Base-by-base conservation (phyloP, 2,329 filamentous ascomycete genomes). In the Pseudogymnoascus sp. region DNA sequence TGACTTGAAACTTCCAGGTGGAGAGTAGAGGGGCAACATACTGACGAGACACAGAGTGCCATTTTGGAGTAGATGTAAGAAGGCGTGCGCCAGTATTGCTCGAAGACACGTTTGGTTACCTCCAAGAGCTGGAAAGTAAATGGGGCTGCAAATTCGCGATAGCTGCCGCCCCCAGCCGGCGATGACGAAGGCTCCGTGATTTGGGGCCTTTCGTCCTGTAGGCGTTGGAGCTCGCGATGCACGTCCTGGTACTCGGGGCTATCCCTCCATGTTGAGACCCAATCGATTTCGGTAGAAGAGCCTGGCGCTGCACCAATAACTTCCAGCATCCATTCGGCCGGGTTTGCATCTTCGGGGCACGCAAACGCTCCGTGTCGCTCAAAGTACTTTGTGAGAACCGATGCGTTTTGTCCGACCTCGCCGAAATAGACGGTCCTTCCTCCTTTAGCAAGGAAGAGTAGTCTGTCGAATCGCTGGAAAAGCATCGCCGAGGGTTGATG, bases 371-470 rank as follows among this genome's bases (percentile, higher is more conserved):
- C 83, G 44, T 85, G 78, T n/a, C 72, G 72, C 8, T 88, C 83
- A 64, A 93, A 92, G 73, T 88, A 88, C 47, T 78, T 40, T 15
- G 15, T 40, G 9, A 40, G 36, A 40, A 40, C 7, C 6, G 36
- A 40, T 0, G 85, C 87, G 67, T 85, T 81, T 0, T 81, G 70
- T 0, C 87, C 87, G 38, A 89, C 84, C 1, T 87, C 79, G 6
- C 87, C 87, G 72, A 89, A 89, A 69, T 90, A 90, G 0, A 89
- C 85, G 0, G 85, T 88, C 70, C 80, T 84, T 1, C 87, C 87
- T 40, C 87, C 86, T 64, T 78, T 80, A 10, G 85, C 84, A 3
- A 89, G 78, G 73, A 89, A 86, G 0, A 88, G 76, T 1, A 88
- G 75, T 1, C 82, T 80, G 66, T 88, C 86, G 62, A 88, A 83